A percentile compares a stretch with the other conserved stretches of the same genome.
phyloP scores from a whole-genome alignment of 2,329 filamentous ascomycete species.

The Colletotrichum theobromicola region DNA sequence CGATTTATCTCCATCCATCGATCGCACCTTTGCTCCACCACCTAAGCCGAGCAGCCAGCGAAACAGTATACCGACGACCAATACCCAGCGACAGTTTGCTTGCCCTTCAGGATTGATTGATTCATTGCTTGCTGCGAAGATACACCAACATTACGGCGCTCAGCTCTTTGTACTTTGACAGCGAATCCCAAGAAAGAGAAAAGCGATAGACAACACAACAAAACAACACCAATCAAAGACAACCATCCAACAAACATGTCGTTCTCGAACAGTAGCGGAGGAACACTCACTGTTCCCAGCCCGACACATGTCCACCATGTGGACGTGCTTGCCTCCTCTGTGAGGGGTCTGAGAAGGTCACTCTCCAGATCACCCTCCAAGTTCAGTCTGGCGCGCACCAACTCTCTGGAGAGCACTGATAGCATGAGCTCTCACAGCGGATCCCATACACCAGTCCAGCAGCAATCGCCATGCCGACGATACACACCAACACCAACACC shows the following conservation, averaged over 20 bases:
- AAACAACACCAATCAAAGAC: constrained; percentile 1
- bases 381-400: constrained; percentile 66
- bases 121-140: constrained; percentile 1
- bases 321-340: constrained; percentile 76
- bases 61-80: constrained; percentile 18
- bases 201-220: neutral
- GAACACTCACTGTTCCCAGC: constrained; percentile 85
- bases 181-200: neutral
- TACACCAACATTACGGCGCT: neutral
- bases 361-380: constrained; percentile 95
- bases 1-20: constrained; percentile 7
- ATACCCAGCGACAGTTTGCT: constrained; percentile 17
- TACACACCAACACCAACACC: constrained; percentile 28
- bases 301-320: constrained; percentile 84
- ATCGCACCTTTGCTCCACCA: neutral
- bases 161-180: constrained; percentile 8
- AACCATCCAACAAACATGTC: constrained; percentile 51
- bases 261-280: constrained; percentile 67
- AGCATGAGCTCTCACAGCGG: constrained; percentile 48
- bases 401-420: constrained; percentile 50
- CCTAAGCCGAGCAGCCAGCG: constrained; percentile 1
- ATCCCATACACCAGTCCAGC: constrained; percentile 18
- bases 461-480: constrained; percentile 51
- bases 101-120: constrained; percentile 1
- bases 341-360: constrained; percentile 84